Percentiles rank a stretch among this genome's conserved stretches.
phyloP scores from a whole-genome alignment of 768 basidiomycete genomes.

The Naganishia vaughanmartiniae region DNA sequence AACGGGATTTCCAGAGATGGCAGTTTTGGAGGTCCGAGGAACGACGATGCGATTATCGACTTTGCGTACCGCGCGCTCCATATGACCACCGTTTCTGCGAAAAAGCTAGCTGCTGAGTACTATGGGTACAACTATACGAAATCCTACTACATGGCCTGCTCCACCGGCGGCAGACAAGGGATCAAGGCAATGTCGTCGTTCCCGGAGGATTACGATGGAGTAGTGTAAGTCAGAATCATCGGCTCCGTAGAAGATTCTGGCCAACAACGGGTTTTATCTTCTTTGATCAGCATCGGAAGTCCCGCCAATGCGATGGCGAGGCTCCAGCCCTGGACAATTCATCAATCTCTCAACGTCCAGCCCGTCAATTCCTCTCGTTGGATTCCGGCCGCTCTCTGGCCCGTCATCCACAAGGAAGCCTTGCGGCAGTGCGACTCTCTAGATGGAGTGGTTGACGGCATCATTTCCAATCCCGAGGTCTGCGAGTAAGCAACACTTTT shows the following conservation, averaged over 20 bases:
- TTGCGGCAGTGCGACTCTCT: constrained; percentile 13
- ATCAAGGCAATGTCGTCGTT: constrained; percentile 22
- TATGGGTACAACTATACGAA: constrained; percentile 11
- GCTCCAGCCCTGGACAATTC: constrained; percentile 13
- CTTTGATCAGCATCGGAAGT: not conserved
- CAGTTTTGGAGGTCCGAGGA: constrained; percentile 5
- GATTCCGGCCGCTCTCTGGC: constrained; percentile 6
- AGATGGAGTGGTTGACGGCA: constrained; percentile 7
- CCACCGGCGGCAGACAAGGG: constrained; percentile 15
- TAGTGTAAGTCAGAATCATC: constrained; percentile 7
- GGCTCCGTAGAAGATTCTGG: not conserved
- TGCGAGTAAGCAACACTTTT: not conserved
- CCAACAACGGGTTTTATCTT: not conserved
- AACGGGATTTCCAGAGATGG: constrained; percentile 1
- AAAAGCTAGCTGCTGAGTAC: not conserved
- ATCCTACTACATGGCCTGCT: constrained; percentile 15
- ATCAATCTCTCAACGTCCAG: constrained; percentile 11
- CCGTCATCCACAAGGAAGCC: constrained; percentile 9
- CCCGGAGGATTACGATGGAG: constrained; percentile 24
- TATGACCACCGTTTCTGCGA: constrained; percentile 1
- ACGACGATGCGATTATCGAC: constrained; percentile 24
- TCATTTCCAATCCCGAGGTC: constrained; percentile 13
- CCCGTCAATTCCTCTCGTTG: constrained; percentile 18
- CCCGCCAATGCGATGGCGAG: constrained; percentile 16
- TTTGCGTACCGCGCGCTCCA: constrained; percentile 22